phyloP scores from a whole-genome alignment of 1,284 basidiomycete genomes.

The Ganoderma lingzhi region DNA sequence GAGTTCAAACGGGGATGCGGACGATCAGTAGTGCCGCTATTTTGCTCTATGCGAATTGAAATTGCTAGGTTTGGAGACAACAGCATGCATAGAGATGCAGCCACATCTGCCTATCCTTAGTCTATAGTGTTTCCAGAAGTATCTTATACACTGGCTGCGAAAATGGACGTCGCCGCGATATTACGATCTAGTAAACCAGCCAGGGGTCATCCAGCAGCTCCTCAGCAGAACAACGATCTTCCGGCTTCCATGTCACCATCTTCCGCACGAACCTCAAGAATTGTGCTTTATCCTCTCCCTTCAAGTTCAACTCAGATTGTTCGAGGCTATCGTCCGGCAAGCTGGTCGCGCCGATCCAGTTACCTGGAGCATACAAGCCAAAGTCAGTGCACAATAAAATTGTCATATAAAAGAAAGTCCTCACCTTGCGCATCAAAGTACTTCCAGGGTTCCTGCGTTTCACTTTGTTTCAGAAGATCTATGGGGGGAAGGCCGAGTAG shows the following conservation, averaged over 20 bases:
- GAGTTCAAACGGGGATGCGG: slow-evolving; percentile 41
- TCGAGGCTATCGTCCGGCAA: slow-evolving; percentile 25
- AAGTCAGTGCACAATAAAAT: slow-evolving; percentile 6
- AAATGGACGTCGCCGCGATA: too few species aligned
- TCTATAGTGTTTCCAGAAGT: not conserved
- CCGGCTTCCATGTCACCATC: slow-evolving; percentile 23
- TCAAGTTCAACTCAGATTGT: slow-evolving; percentile 19
- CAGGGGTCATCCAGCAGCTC: slow-evolving; percentile 12
- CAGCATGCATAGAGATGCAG: not conserved
- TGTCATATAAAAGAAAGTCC: not conserved
- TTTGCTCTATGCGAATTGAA: not conserved
- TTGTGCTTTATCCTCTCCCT: slow-evolving; percentile 23
- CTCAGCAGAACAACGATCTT: slow-evolving; percentile 9
- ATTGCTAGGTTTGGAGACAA: not conserved
- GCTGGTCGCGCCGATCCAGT: slow-evolving; percentile 21
- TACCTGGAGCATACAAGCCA: slow-evolving; percentile 7
- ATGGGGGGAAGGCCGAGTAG: slow-evolving; percentile 36
- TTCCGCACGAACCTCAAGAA: slow-evolving; percentile 23
- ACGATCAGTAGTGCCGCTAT: not conserved
- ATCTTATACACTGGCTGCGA: too few species aligned
- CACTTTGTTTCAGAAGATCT: slow-evolving; percentile 28
- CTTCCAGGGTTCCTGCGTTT: slow-evolving; percentile 20
- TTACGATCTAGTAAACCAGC: slow-evolving; percentile 9
- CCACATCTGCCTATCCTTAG: not conserved
- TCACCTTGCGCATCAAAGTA: slow-evolving; percentile 30